phyloP scores from a whole-genome alignment of 441 rosid species.

The Populus hybrid region DNA sequence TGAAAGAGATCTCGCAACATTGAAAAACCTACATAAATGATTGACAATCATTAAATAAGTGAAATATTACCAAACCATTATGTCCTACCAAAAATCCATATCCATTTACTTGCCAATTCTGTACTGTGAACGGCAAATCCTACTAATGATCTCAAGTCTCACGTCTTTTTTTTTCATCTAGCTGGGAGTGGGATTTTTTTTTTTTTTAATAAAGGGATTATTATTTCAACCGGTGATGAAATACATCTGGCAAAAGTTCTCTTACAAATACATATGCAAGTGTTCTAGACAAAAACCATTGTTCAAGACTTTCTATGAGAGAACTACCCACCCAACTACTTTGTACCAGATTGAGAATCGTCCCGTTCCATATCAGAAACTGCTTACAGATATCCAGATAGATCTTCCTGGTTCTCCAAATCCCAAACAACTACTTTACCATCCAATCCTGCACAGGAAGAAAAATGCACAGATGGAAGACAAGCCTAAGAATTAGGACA shows the following conservation, averaged over 20 bases:
- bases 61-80: too few relatives aligned
- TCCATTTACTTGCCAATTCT: neutral
- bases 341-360: neutral
- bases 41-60: too few relatives aligned
- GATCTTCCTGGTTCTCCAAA: constrained; percentile 62
- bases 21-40: too few relatives aligned
- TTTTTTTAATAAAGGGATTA: too few relatives aligned
- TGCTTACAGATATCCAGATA: constrained; percentile 38
- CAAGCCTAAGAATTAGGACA: neutral
- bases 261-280: neutral
- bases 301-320: neutral
- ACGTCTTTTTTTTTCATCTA: too few relatives aligned
- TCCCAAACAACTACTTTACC: constrained; percentile 90
- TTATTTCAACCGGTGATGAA: neutral
- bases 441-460: constrained; percentile 61
- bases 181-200: too few relatives aligned
- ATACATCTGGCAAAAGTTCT: neutral
- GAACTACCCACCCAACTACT: neutral
- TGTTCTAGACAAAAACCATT: neutral
- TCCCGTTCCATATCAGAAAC: neutral
- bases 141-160: too few relatives aligned
- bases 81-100: too few relatives aligned
- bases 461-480: neutral
- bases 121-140: neutral
- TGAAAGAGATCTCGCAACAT: too few relatives aligned